These are phyloP conservation scores for Vigna radiata DNA, from an alignment of 306 rosid genomes.

Conservation along the genomic window DNA sequence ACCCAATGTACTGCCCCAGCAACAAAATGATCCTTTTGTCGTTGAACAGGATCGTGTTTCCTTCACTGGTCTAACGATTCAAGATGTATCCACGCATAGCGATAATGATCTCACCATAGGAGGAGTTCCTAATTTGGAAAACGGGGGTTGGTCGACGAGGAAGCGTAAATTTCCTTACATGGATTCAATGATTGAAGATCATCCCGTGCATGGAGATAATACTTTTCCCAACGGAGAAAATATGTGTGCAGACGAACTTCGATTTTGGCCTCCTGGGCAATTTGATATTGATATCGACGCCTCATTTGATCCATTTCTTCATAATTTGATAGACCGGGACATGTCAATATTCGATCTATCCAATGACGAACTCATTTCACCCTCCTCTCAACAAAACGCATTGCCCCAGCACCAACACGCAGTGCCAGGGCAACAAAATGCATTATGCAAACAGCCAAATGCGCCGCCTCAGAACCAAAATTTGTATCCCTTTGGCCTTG, in stretches of 20 bases:
- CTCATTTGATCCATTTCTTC: neutral
- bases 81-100: too few species aligned
- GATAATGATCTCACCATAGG: neutral
- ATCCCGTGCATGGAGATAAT: neutral
- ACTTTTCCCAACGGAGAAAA: neutral
- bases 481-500: neutral
- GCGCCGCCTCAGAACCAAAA: neutral
- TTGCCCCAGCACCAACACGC: too few species aligned
- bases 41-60: too few species aligned
- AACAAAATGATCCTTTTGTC: too few species aligned
- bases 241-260: too few species aligned
- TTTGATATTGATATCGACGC: too few species aligned
- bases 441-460: neutral
- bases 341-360: constrained; percentile 40
- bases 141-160: neutral
- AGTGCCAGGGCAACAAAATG: neutral
- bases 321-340: constrained; percentile 27
- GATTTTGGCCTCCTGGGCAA: too few species aligned
- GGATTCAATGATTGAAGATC: constrained; percentile 1
- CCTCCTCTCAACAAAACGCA: neutral
- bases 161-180: neutral
- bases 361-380: neutral
- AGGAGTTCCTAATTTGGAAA: neutral
- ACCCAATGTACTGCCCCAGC: too few species aligned
- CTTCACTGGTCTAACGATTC: too few species aligned